Percentiles rank a stretch among this genome's conserved stretches.
Evolutionary conservation across 805 yeast genomes (phyloP).

Genomic region (Zygotorulaspora sp.): DNA sequence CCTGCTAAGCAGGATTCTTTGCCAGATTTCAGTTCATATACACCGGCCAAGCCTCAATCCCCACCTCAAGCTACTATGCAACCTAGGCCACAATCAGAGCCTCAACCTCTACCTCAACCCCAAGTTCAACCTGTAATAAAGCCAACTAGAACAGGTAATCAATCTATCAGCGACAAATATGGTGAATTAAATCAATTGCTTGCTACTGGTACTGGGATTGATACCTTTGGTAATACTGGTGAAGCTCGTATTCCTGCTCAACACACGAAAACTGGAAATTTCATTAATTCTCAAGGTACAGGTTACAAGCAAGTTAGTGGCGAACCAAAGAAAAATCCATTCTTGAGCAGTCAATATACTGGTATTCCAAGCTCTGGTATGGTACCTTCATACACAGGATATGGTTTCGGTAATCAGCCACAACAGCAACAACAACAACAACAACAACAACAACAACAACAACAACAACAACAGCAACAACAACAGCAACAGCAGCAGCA

Average conservation of each 20-base stretch:
- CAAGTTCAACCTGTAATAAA: slow-evolving; percentile 39
- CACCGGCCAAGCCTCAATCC: slow-evolving; percentile 6
- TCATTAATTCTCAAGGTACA: slow-evolving; percentile 84
- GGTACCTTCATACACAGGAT: slow-evolving; percentile 85
- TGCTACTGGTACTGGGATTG: slow-evolving; percentile 86
- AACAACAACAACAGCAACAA: slow-evolving; percentile 9
- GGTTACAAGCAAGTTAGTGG: slow-evolving; percentile 55
- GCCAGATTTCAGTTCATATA: slow-evolving; percentile 5
- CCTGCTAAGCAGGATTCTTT: slow-evolving; percentile 8
- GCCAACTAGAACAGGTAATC: slow-evolving; percentile 50
- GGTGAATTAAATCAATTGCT: slow-evolving; percentile 73
- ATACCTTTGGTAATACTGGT: slow-evolving; percentile 58
- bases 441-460: slow-evolving; percentile 31
- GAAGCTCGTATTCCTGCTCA: slow-evolving; percentile 80
- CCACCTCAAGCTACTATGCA: slow-evolving; percentile 7
- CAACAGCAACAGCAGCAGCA: neutral
- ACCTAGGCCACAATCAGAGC: slow-evolving; percentile 13
- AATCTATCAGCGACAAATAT: slow-evolving; percentile 51
- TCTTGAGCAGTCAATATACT: slow-evolving; percentile 61
- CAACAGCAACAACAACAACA: slow-evolving; percentile 26
- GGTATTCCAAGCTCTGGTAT: slow-evolving; percentile 63
- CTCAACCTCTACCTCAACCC: slow-evolving; percentile 22
- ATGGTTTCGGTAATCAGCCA: slow-evolving; percentile 82
- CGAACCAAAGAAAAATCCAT: slow-evolving; percentile 40
- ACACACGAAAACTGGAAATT: slow-evolving; percentile 75